phyloP scores from a whole-genome alignment of 495 filamentous ascomycete species.

The Umbilicaria muhlenbergii region DNA sequence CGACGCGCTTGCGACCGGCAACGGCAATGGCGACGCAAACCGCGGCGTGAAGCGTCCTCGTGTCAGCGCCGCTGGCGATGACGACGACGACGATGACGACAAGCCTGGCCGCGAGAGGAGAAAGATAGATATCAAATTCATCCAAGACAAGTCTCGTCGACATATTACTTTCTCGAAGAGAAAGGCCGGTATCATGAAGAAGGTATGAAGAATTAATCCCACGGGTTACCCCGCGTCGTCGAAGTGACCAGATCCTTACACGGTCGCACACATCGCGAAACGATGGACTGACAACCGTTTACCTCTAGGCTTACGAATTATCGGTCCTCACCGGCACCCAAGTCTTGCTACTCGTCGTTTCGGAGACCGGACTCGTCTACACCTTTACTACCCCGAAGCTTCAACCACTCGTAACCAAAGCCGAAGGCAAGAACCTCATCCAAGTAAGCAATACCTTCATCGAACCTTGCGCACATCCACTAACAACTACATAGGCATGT shows the following conservation, averaged over 20 bases:
- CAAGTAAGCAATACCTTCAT: slow-evolving; percentile 47
- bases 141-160: slow-evolving; percentile 97
- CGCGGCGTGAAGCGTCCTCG: slow-evolving; percentile 85
- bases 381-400: slow-evolving; percentile 99
- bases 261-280: not conserved
- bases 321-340: slow-evolving; percentile 97
- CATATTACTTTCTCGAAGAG: slow-evolving; percentile 99
- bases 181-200: slow-evolving; percentile 99
- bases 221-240: not conserved
- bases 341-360: slow-evolving; percentile 92
- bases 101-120: slow-evolving; percentile 95
- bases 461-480: slow-evolving; percentile 4
- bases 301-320: slow-evolving; percentile 78
- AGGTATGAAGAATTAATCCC: slow-evolving; percentile 42
- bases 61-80: slow-evolving; percentile 62
- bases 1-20: slow-evolving; percentile 34
- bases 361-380: slow-evolving; percentile 96
- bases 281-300: slow-evolving; percentile 1
- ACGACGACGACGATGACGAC: slow-evolving; percentile 97
- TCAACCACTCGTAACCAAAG: slow-evolving; percentile 96
- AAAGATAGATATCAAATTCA: slow-evolving; percentile 99
- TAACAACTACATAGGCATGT: slow-evolving; percentile 51
- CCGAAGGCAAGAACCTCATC: slow-evolving; percentile 98
- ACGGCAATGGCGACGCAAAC: slow-evolving; percentile 38
- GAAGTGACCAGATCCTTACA: not conserved